Base-by-base conservation (phyloP, 306 rosid species). In the Lithocarpus polystachyus region DNA sequence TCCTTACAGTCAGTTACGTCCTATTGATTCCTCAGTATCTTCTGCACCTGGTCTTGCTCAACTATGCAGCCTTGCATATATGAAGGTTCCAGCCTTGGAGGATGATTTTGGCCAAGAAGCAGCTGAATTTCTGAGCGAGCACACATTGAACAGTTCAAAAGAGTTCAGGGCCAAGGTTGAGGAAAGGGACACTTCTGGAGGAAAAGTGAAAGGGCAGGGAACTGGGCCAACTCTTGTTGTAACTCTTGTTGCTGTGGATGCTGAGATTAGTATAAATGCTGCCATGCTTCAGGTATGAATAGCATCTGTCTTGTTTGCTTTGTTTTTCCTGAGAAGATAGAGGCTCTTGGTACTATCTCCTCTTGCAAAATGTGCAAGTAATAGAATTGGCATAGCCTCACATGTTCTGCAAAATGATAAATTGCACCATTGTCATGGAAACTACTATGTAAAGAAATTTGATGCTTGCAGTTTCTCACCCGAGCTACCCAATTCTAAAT, bases 51-150 rank as follows among this genome's bases (percentile, higher is more conserved):
- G 98, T 45, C 92, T 91, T 77, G 97, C 98, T 81, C 98, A 91
- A 80, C 84, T 95, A 79, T 91, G 98, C 82, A 88, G 86, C 87
- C 99, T 95, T 83, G 99, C 98, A 5, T 90, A 89, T 81, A 72
- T 95, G 29, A 95, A 91, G 85, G 84, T 93, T 83, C 98, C 98
- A 22, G 75, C 71, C 84, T 84, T 95, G 93, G 96, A 90, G 56
- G 94, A 95, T 15, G 99, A 95, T 80, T 90, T 91, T 77, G 99
- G 99, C 75, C 92, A 89, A 76, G 99, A 95, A 85, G 97, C 99
- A 68, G 96, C 93, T 55, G 94, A 93, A 82, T 95, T 85, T 81
- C 72, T 95, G 84, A 85, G 91, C 67, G 96, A 92, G 77, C 90
- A 73, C 73, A 84, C 89, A 73, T 77, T 95, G 37, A 84, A 6